These are phyloP conservation scores for Boletus speciosus DNA, from an alignment of 768 basidiomycete species.

Conservation along the genomic window DNA sequence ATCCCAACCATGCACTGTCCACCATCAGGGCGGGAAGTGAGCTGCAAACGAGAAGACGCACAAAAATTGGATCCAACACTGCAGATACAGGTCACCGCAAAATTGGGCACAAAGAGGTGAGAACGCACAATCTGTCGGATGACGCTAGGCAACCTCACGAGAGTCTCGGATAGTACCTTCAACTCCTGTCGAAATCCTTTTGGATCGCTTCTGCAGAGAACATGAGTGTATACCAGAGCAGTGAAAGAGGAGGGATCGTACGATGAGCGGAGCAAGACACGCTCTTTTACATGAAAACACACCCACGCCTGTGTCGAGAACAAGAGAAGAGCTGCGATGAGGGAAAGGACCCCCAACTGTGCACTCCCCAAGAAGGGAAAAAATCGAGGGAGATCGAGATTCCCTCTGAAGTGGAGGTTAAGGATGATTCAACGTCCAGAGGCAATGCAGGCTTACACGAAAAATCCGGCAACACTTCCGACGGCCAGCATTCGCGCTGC, in stretches of 20 bases:
- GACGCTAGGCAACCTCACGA: conserved; percentile 61
- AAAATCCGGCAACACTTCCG: conserved; percentile 85
- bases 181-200: conserved; percentile 44
- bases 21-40: conserved; percentile 1
- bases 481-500: conserved; percentile 89
- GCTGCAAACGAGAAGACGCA: conserved; percentile 34
- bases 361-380: conserved; percentile 76
- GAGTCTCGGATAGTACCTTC: conserved; percentile 67
- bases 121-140: conserved; percentile 77
- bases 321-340: conserved; percentile 68
- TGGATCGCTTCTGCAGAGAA: conserved; percentile 9
- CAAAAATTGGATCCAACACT: conserved; percentile 85
- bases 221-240: background rate
- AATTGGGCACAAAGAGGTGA: conserved; percentile 1
- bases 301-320: conserved; percentile 63
- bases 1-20: conserved; percentile 74
- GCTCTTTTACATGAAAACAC: conserved; percentile 62
- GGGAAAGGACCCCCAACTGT: conserved; percentile 78
- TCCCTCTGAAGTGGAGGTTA: conserved; percentile 50
- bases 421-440: background rate
- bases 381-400: conserved; percentile 65
- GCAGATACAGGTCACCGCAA: conserved; percentile 6
- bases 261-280: conserved; percentile 54
- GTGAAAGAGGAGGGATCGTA: background rate
- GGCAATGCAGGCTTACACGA: conserved; percentile 54